Base-by-base conservation (phyloP, 2,329 filamentous ascomycete genomes). In the Thelonectria discophora region DNA sequence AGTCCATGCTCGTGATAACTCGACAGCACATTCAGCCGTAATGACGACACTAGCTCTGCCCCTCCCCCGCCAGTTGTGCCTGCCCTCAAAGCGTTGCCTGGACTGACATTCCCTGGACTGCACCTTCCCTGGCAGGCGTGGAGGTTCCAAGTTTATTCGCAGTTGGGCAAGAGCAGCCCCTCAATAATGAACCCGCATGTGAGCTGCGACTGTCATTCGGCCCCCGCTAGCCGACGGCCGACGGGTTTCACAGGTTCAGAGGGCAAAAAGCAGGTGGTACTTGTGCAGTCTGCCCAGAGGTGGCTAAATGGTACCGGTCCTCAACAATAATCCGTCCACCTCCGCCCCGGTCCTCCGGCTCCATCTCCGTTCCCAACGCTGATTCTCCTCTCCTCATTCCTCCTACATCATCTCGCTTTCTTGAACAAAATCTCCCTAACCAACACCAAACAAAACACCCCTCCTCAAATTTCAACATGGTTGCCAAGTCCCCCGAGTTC, bases 401-500 rank as follows among this genome's bases (percentile, higher is more conserved):
- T 32, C 30, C 20, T 47, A 18, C 34, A 24, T 43, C 40, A 21
- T 34, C 15, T 30, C 46, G 30, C 45, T n/a, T 49, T 42, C 20
- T 21, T 21, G 50, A 10, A 8, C 2, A 5, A 30, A 2, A 30
- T 42, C 27, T 18, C 20, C n/a, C 24, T 42, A 34, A 34, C 40
- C 43, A 15, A 24, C 51, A 21, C 57, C 55, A 46, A 46, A 54
- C 40, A 58, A 51, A 60, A 7, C 47, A 34, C 11, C 37, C 18
- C 30, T 5, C 24, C 47, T 18, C 62, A 8, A 5, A 30, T 30
- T 46, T 61, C 71, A 78, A 60, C 66, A 83, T 83, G 81, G 75
- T 77, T 72, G 60, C 73, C 67, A 77, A 77, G 70, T 79, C 72
- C 69, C 74, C 76, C 55, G 81, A 78, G 60, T 88, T 88, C 80